These are phyloP conservation scores for Tripterygium wilfordii DNA, from an alignment of 177 flowering plant genomes.

Conservation along the genomic window DNA sequence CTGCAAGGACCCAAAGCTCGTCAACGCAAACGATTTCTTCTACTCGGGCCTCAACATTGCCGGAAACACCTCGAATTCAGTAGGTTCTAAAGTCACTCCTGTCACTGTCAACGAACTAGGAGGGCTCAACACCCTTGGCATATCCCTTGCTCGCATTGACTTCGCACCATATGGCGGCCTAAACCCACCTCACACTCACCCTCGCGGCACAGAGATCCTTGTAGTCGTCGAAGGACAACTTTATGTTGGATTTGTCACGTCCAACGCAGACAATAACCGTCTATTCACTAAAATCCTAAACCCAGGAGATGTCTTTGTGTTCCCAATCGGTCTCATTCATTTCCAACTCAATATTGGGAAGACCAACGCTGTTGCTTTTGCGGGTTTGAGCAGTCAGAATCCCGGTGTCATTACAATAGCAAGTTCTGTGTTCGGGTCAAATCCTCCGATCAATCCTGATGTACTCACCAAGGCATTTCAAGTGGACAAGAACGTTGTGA, in stretches of 20 bases:
- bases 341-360: too few relatives aligned
- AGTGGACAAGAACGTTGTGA: too few relatives aligned
- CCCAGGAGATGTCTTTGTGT: conserved; percentile 12
- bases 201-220: conserved; percentile 5
- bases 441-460: conserved; percentile 5
- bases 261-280: conserved; percentile 1
- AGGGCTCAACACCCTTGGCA: conserved; percentile 12
- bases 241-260: conserved; percentile 6
- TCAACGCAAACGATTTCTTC: conserved; percentile 9
- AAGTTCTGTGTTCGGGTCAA: conserved; percentile 4
- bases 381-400: conserved; percentile 6
- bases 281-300: conserved; percentile 2
- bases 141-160: conserved; percentile 12
- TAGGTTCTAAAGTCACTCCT: conserved; percentile 8
- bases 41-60: conserved; percentile 5
- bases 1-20: conserved; percentile 5
- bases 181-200: conserved; percentile 8
- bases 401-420: conserved; percentile 9
- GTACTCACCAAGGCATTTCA: conserved; percentile 1
- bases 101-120: background rate
- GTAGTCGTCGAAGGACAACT: conserved; percentile 7
- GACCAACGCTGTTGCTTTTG: conserved; percentile 6
- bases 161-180: conserved; percentile 10
- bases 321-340: too few relatives aligned
- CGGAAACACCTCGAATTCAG: background rate